These are phyloP conservation scores for Rhynchosporium graminicola DNA, from an alignment of 2,329 filamentous ascomycete genomes.

Conservation along the genomic window DNA sequence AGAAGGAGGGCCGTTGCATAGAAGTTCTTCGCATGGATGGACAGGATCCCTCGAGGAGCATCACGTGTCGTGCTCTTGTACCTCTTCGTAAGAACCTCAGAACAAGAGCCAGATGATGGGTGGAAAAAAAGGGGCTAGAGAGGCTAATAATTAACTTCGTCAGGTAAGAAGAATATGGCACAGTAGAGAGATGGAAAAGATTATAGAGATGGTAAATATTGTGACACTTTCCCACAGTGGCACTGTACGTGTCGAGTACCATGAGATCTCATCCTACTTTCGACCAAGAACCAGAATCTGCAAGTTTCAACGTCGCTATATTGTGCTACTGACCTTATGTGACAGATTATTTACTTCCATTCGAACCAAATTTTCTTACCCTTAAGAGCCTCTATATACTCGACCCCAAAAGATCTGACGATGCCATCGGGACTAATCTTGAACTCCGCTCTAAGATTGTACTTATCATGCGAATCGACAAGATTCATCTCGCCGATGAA, in stretches of 20 bases:
- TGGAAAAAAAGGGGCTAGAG: not conserved
- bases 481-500: constrained; percentile 22
- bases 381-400: constrained; percentile 16
- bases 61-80: not conserved
- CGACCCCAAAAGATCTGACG: constrained; percentile 18
- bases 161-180: no score
- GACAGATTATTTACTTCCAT: not conserved
- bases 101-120: not conserved
- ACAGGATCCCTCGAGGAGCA: not conserved
- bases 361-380: constrained; percentile 28
- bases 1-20: not conserved
- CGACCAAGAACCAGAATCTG: no score
- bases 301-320: no score
- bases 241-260: no score
- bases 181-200: no score
- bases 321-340: not conserved
- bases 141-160: not conserved
- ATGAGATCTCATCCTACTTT: no score
- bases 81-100: not conserved
- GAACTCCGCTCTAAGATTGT: constrained; percentile 22
- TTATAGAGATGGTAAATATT: no score
- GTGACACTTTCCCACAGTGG: no score
- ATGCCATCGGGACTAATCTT: constrained; percentile 18
- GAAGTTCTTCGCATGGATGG: not conserved
- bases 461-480: constrained; percentile 8